phyloP scores from a whole-genome alignment of 2,329 filamentous ascomycete species.

The Cordyceps sp. region DNA sequence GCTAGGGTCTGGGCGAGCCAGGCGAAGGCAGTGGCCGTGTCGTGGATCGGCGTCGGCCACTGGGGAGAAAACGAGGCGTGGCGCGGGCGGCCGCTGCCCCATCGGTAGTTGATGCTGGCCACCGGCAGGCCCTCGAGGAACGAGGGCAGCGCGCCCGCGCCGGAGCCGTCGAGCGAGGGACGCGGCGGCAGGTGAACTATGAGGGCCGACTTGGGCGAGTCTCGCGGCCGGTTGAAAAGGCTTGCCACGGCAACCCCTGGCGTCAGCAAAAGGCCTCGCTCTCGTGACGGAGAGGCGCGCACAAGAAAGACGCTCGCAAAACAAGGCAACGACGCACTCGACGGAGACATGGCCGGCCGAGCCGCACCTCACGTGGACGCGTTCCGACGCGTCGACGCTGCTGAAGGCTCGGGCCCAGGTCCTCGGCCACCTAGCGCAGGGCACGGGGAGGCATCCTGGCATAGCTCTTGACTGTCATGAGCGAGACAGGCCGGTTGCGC shows the following conservation, averaged over 20 bases:
- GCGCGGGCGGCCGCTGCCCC: too few relatives aligned
- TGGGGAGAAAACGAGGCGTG: slow-evolving; percentile 10
- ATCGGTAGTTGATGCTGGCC: slow-evolving; percentile 43
- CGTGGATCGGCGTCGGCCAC: slow-evolving; percentile 43
- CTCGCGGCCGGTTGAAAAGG: slow-evolving; percentile 27
- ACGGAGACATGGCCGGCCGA: slow-evolving; percentile 32
- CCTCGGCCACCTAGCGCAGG: not conserved
- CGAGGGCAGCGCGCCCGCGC: slow-evolving; percentile 17
- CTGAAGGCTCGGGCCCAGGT: slow-evolving; percentile 2
- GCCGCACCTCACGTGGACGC: slow-evolving; percentile 28
- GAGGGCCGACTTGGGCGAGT: slow-evolving; percentile 23
- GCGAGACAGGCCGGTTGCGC: too few relatives aligned
- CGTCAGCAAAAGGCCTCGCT: too few relatives aligned
- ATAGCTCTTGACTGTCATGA: too few relatives aligned
- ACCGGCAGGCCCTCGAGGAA: slow-evolving; percentile 27
- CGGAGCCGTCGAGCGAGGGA: slow-evolving; percentile 13
- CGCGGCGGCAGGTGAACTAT: slow-evolving; percentile 39
- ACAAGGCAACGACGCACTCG: slow-evolving; percentile 24
- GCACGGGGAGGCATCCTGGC: not conserved
- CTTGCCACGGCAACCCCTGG: too few relatives aligned
- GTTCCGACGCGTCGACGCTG: slow-evolving; percentile 11
- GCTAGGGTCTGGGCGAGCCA: slow-evolving; percentile 31
- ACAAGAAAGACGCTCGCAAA: not conserved
- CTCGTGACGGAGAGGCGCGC: too few relatives aligned
- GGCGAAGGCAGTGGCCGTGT: slow-evolving; percentile 34